These are phyloP conservation scores for Gastrolobium villosum DNA, from an alignment of 306 rosid genomes.

Conservation along the genomic window DNA sequence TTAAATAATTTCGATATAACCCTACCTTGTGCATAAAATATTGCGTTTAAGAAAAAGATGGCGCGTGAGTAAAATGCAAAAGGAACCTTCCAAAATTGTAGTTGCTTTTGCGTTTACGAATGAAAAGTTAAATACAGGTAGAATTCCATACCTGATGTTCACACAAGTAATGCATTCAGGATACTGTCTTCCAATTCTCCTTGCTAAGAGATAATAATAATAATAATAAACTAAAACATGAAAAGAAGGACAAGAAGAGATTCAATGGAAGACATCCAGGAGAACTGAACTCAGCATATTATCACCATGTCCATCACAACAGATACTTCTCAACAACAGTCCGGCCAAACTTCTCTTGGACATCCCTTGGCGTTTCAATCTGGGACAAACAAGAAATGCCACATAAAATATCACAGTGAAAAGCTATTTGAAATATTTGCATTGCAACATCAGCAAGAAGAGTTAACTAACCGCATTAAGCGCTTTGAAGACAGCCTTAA, in stretches of 20 bases:
- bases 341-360: constrained; percentile 90
- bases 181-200: constrained; percentile 45
- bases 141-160: constrained; percentile 40
- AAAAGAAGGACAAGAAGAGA: constrained; percentile 7
- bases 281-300: constrained; percentile 34
- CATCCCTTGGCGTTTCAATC: constrained; percentile 93
- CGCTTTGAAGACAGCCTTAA: constrained; percentile 91
- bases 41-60: too few species aligned
- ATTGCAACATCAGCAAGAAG: constrained; percentile 29
- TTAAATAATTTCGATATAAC: too few species aligned
- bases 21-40: too few species aligned
- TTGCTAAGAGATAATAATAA: background rate
- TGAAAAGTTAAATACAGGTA: constrained; percentile 27
- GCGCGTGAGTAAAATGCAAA: background rate
- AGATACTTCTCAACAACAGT: constrained; percentile 94
- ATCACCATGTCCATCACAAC: constrained; percentile 53
- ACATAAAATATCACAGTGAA: constrained; percentile 27
- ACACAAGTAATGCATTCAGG: constrained; percentile 8
- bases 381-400: constrained; percentile 50
- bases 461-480: constrained; percentile 81
- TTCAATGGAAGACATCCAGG: constrained; percentile 41
- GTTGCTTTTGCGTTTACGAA: constrained; percentile 35
- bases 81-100: constrained; percentile 32
- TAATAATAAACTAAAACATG: background rate
- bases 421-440: constrained; percentile 25